A percentile compares a stretch with the other conserved stretches of the same genome.
Conservation (phyloP, 805 yeast genomes). For the Tetrapisispora arboricola region DNA sequence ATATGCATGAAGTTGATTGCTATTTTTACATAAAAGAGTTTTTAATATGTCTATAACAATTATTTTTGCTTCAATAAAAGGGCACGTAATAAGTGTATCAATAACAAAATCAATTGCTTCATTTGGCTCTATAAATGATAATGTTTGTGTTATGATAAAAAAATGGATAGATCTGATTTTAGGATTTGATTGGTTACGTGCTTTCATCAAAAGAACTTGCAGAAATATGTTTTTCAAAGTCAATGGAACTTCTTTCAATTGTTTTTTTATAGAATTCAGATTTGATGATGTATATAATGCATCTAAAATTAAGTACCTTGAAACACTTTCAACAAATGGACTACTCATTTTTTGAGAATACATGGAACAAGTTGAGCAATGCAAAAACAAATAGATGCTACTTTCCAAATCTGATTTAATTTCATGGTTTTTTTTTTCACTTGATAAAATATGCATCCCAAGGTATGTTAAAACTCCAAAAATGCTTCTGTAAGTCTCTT, state of each 20-base stretch:
- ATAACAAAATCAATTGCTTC: conserved; percentile 48
- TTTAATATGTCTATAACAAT: conserved; percentile 58
- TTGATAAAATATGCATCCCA: conserved; percentile 14
- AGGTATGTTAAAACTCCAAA: conserved; percentile 27
- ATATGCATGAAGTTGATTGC: neutral
- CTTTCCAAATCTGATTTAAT: conserved; percentile 12
- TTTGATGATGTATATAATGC: conserved; percentile 14
- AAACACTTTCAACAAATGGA: conserved; percentile 21
- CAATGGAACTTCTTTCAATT: conserved; percentile 21
- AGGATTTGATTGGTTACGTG: conserved; percentile 31
- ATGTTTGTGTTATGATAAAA: conserved; percentile 52
- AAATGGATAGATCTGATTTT: conserved; percentile 35
- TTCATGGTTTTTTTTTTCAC: conserved; percentile 7
- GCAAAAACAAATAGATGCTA: conserved; percentile 33
- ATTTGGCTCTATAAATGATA: conserved; percentile 48
- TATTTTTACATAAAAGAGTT: conserved; percentile 40
- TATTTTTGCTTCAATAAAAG: conserved; percentile 50
- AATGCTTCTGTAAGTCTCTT: conserved; percentile 24
- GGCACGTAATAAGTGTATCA: conserved; percentile 61
- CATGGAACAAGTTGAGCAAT: conserved; percentile 34
- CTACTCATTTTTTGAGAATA: conserved; percentile 19
- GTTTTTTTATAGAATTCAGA: conserved; percentile 9
- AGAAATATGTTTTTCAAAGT: conserved; percentile 31
- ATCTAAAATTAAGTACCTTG: conserved; percentile 30
- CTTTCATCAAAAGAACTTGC: conserved; percentile 33